Base-by-base conservation (phyloP, 192 early-diverging fungal genomes). In the Pilobolus umbonatus region DNA sequence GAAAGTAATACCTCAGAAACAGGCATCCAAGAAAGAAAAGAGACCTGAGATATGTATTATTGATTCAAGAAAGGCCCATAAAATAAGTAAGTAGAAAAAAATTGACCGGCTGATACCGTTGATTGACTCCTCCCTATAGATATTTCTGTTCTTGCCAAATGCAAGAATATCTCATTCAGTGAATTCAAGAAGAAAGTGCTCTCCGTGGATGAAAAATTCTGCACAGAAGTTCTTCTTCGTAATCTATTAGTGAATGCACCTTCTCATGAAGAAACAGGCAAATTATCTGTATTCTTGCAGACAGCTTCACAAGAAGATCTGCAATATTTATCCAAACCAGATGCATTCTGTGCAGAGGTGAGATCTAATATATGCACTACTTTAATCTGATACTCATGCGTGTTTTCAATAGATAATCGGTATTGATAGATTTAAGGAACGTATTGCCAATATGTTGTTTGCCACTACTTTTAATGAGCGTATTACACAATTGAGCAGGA, bases 391-490 rank as follows among this genome's bases (percentile, higher is more conserved):
- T 30, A 26, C n/a, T n/a, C n/a, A n/a, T n/a, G n/a, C n/a, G n/a
- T n/a, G n/a, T n/a, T n/a, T n/a, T n/a, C n/a, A n/a, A n/a, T 51
- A 88, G 75, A 86, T 88, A 6, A 85, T 89, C 72, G 80, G 83
- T 58, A 82, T 92, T 39, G 85, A 88, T 55, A 78, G 85, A 36
- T 89, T 85, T 60, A 85, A 86, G 65, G 84, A 88, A 64, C 81
- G 89, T n/a, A 65, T 92, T 35, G 81, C 82, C 5, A 75, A 77
- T 15, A 84, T 89, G 35, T 69, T 76, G 11, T 88, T 86, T 38
- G 81, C 84, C 67, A 60, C 77, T 5, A 85, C 83, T n/a, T 89
- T 87, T 75, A 62, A 75, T 2, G 85, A 88, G 51, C 71, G 74
- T 28, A 74, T 85, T 58, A 74, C 77, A 30, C 78, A 85, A 39